Base-by-base conservation (phyloP, 2,329 filamentous ascomycete species). In the Penicillium sp. region DNA sequence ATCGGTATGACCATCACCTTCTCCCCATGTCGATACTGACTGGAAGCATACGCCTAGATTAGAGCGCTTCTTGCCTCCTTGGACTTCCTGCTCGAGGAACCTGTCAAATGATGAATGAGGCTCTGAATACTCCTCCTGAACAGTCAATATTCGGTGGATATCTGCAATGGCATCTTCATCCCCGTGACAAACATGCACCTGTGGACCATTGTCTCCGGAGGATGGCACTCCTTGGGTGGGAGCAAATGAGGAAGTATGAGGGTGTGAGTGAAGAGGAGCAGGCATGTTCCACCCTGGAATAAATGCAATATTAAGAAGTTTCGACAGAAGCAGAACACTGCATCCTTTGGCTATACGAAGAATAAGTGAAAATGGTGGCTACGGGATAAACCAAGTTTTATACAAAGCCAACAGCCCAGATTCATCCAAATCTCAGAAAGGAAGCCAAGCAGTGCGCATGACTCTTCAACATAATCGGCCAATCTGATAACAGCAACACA, bases 31-130 rank as follows among this genome's bases (percentile, higher is more conserved):
- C 0, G 85, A 90, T 48, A 93, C 79, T 62, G 89, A 82, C 74
- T 88, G 89, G 78, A 88, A 93, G 6, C 91, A 80, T 1, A 93
- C 87, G 2, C 90, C 90, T 4, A 93, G 85, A 68, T 87, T 89
- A 74, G 92, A 91, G 8, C 85, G 82, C 0, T 88, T 89, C 49
- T 79, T 79, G 6, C 84, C 87, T 4, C 73, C 70, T 55, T 91
- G 88, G 67, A 89, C 86, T 1, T 89, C 89, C 66, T 89, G 85
- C 37, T 85, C 84, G 75, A 92, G 86, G 70, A 92, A 92, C 19
- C 84, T 79, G 48, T 85, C 84, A 8, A 92, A 82, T 37, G 88
- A 83, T 56, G 91, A 91, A 13, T 86, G 87, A 0, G 73, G 73
- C 48, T 76, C 73, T 6, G 72, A 37, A 57, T 75, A 74, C 13